phyloP scores from a whole-genome alignment of 2,329 filamentous ascomycete genomes.

The Ascocoryne sarcoides region DNA sequence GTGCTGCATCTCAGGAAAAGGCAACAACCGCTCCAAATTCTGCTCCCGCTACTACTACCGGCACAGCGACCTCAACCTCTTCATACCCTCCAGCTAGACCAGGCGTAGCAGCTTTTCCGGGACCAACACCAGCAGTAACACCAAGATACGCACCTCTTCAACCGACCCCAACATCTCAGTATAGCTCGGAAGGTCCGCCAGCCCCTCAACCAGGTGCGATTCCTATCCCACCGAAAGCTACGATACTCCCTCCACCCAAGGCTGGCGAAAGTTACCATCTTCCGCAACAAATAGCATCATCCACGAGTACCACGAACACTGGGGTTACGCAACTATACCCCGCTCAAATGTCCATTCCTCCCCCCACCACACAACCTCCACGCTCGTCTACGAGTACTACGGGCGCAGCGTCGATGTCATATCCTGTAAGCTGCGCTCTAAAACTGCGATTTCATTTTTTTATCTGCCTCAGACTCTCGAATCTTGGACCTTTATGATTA shows the following conservation, averaged over 20 bases:
- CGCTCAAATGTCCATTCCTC: constrained; percentile 43
- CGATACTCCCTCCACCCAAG: constrained; percentile 43
- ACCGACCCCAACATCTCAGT: constrained; percentile 36
- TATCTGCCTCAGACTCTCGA: background rate
- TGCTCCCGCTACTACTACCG: constrained; percentile 17
- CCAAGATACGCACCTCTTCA: constrained; percentile 30
- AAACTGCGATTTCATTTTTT: background rate
- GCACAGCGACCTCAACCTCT: constrained; percentile 27
- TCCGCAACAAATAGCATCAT: constrained; percentile 29
- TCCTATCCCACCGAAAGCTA: constrained; percentile 33
- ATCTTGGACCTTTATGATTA: background rate
- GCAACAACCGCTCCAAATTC: constrained; percentile 8
- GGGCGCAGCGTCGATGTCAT: constrained; percentile 21
- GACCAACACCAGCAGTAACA: constrained; percentile 26
- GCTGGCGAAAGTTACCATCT: constrained; percentile 37
- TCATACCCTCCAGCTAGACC: constrained; percentile 37
- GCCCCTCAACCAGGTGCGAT: constrained; percentile 49
- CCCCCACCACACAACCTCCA: constrained; percentile 35
- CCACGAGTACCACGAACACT: constrained; percentile 13
- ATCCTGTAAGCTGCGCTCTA: constrained; percentile 11
- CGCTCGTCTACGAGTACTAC: constrained; percentile 38
- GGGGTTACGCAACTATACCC: constrained; percentile 32
- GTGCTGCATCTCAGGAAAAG: constrained; percentile 16
- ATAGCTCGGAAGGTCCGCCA: constrained; percentile 35
- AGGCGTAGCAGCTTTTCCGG: constrained; percentile 41